Conservation (phyloP, 768 basidiomycete species). For the Cubamyces lactineus region DNA sequence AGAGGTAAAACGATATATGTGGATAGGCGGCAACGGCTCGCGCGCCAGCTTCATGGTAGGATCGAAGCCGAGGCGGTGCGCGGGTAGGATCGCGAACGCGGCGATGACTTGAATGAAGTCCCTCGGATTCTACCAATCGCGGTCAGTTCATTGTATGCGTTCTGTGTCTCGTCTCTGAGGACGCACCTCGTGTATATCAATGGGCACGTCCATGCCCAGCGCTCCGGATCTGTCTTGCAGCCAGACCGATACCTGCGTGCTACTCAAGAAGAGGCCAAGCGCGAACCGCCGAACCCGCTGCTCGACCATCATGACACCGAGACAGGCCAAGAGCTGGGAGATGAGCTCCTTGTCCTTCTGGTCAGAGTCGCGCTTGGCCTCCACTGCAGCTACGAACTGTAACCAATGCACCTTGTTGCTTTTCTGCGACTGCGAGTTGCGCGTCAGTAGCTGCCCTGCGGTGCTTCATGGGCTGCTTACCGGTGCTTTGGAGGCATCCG, state of each 20-base stretch:
- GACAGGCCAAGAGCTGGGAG: not conserved
- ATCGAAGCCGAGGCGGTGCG: not conserved
- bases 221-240: not conserved
- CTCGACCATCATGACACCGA: not conserved
- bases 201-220: not conserved
- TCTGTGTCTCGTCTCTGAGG: too few species aligned
- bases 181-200: not conserved
- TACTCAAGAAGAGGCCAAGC: not conserved
- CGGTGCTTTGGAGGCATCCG: not conserved
- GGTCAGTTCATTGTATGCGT: not conserved
- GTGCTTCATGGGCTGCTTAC: not conserved
- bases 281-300: not conserved
- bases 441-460: not conserved
- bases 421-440: not conserved
- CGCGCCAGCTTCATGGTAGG: not conserved
- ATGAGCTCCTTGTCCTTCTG: not conserved
- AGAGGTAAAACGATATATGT: not conserved
- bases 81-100: not conserved
- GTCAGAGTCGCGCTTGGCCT: not conserved
- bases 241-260: not conserved
- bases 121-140: not conserved
- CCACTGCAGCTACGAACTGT: not conserved
- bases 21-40: not conserved
- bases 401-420: not conserved
- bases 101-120: not conserved